Evolutionary conservation across 148 eudicot genomes (phyloP).

Genomic region (Rhododendron mucronatum): DNA sequence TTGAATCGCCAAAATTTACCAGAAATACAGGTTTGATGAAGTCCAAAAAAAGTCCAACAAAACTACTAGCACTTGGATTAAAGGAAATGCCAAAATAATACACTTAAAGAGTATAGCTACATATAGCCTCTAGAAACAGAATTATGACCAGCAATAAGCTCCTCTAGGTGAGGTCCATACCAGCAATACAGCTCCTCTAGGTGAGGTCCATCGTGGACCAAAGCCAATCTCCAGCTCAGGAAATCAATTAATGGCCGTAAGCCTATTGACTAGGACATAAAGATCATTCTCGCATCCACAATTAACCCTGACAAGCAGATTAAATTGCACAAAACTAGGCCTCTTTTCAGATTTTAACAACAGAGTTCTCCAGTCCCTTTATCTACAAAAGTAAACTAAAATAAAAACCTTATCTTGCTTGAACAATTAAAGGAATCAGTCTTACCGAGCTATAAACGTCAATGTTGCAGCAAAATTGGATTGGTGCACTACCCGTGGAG

Average conservation of each 20-base stretch:
- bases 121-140: neutral
- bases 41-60: neutral
- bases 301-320: neutral
- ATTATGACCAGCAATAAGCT: neutral
- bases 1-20: neutral
- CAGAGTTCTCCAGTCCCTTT: neutral
- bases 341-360: neutral
- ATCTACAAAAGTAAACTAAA: neutral
- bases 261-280: neutral
- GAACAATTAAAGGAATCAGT: neutral
- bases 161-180: neutral
- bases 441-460: neutral
- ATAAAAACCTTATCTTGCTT: neutral
- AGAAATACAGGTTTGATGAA: neutral
- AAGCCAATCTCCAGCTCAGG: neutral
- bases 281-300: neutral
- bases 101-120: neutral
- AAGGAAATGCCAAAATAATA: neutral
- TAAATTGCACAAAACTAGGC: neutral
- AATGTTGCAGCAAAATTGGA: neutral
- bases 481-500: neutral
- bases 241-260: neutral
- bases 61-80: neutral
- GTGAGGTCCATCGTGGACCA: neutral
- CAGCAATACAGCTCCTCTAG: neutral